Conservation (phyloP, 2,329 filamentous ascomycete genomes). For the Ophiostoma novo-ulmi region DNA sequence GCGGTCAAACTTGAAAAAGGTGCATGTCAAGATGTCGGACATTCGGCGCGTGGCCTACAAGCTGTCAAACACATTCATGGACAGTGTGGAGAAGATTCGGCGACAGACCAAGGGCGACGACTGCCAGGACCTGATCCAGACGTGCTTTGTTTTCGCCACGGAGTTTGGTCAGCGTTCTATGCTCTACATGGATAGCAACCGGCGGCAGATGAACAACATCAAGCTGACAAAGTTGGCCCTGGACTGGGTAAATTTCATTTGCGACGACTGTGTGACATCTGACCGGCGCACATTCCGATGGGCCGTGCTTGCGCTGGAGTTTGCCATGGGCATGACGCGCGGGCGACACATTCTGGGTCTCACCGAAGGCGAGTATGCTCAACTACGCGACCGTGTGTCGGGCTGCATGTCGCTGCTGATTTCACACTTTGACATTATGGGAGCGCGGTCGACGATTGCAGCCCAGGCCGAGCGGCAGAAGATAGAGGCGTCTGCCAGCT, state of each 20-base stretch:
- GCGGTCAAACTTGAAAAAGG: conserved; percentile 85
- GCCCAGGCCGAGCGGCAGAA: conserved; percentile 90
- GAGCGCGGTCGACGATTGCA: conserved; percentile 84
- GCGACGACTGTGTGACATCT: conserved; percentile 89
- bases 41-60: conserved; percentile 96
- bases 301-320: conserved; percentile 92
- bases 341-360: conserved; percentile 90
- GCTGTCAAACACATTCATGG: conserved; percentile 96
- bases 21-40: conserved; percentile 84
- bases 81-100: conserved; percentile 89
- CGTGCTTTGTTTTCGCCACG: conserved; percentile 97
- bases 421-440: conserved; percentile 99
- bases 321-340: conserved; percentile 94
- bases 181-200: conserved; percentile 91
- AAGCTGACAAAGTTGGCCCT: conserved; percentile 89
- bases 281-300: conserved; percentile 96
- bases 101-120: conserved; percentile 77
- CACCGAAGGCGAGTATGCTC: conserved; percentile 79
- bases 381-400: conserved; percentile 79
- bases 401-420: conserved; percentile 97
- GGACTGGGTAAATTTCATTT: conserved; percentile 97
- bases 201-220: conserved; percentile 93
- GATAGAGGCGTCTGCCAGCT: conserved; percentile 75
- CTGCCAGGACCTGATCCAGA: conserved; percentile 94
- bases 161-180: conserved; percentile 95